Evolutionary conservation across 2,329 filamentous ascomycete species (phyloP).

Genomic region (Penicillium sp.): DNA sequence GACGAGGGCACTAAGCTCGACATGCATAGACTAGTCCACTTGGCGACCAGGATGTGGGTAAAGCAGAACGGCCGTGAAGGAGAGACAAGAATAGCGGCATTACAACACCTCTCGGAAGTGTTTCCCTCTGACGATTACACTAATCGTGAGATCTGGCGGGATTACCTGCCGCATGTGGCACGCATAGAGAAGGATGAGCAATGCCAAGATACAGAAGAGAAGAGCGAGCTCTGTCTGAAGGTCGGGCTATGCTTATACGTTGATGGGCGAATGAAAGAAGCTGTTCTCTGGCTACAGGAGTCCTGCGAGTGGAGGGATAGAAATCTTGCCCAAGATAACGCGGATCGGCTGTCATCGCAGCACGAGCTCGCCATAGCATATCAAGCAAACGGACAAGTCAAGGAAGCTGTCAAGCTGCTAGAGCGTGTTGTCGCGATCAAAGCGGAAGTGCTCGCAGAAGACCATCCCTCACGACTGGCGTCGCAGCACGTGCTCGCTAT

Average conservation of each 20-base stretch:
- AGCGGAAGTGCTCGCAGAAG: neutral
- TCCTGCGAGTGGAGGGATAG: neutral
- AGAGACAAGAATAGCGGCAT: neutral
- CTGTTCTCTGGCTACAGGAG: neutral
- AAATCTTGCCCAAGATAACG: neutral
- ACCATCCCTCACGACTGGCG: neutral
- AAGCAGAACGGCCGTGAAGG: neutral
- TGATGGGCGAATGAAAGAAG: constrained; percentile 5
- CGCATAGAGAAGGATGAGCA: neutral
- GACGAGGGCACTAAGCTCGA: constrained; percentile 15
- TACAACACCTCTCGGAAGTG: neutral
- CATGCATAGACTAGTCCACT: constrained; percentile 44
- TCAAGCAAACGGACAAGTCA: neutral
- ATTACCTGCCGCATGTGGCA: neutral
- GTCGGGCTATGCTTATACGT: neutral
- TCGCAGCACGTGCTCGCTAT: neutral
- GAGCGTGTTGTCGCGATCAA: neutral
- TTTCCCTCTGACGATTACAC: neutral
- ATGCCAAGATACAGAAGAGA: neutral
- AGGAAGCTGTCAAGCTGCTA: neutral
- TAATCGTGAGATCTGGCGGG: neutral
- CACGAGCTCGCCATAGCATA: neutral
- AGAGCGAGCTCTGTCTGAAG: neutral
- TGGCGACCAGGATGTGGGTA: constrained; percentile 44
- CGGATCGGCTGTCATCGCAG: neutral